Conservation (phyloP, 2,329 filamentous ascomycete genomes). For the Colletotrichum noveboracense region DNA sequence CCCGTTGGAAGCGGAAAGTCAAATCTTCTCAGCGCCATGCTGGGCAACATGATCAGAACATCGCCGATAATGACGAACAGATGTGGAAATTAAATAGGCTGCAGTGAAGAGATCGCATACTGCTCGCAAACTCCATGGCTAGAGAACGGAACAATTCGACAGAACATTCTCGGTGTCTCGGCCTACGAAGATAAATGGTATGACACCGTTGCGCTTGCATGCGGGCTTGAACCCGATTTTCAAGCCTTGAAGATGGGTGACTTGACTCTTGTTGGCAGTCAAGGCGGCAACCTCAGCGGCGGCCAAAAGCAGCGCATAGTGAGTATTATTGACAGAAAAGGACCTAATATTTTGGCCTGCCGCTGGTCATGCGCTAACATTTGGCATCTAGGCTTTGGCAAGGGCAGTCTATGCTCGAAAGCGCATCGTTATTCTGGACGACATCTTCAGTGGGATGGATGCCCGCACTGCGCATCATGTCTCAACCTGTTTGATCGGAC, state of each 20-base stretch:
- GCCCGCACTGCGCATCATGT: not conserved
- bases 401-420: not conserved
- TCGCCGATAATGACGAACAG: not conserved
- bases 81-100: fast-evolving
- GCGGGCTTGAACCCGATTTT: slow-evolving; percentile 1
- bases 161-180: not conserved
- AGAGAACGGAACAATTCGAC: not conserved
- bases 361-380: not conserved
- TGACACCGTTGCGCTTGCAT: not conserved
- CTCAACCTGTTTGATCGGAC: not conserved
- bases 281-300: not conserved
- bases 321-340: not conserved
- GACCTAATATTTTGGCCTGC: not conserved
- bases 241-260: not conserved
- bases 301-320: slow-evolving; percentile 16
- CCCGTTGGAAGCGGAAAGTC: slow-evolving; percentile 20
- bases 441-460: slow-evolving; percentile 12
- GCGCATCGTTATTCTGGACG: not conserved
- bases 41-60: not conserved
- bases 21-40: not conserved
- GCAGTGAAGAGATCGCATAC: not conserved
- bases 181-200: slow-evolving; percentile 3
- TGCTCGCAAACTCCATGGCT: slow-evolving; percentile 14
- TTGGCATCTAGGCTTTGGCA: not conserved
- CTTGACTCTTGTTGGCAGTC: not conserved